A percentile compares a stretch with the other conserved stretches of the same genome.
Conservation (phyloP, 768 basidiomycete species). For the Cystobasidiopsis lactophilus region DNA sequence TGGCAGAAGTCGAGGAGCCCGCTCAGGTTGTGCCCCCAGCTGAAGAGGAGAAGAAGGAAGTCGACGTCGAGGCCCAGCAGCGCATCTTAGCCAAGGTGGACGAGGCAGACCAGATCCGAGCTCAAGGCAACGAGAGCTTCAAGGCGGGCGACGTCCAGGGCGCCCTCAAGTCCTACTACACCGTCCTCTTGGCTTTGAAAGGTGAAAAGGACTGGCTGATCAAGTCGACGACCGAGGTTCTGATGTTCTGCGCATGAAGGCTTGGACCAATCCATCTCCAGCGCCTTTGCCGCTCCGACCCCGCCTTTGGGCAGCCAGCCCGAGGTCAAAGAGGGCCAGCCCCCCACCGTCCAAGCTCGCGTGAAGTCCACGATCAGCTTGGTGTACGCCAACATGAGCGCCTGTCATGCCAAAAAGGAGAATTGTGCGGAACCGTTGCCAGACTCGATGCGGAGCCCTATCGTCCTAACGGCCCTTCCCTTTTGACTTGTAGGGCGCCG, state of each 20-base stretch:
- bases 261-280: conserved; percentile 1
- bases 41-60: too few relatives aligned
- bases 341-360: not conserved
- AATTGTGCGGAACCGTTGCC: not conserved
- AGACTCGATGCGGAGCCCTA: too few relatives aligned
- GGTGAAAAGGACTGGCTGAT: not conserved
- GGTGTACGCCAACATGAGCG: not conserved
- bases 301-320: not conserved
- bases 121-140: too few relatives aligned
- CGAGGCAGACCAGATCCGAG: too few relatives aligned
- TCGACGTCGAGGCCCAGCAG: too few relatives aligned
- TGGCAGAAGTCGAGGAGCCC: too few relatives aligned
- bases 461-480: not conserved
- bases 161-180: not conserved
- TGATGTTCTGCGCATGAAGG: not conserved
- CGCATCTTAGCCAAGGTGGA: too few relatives aligned
- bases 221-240: not conserved
- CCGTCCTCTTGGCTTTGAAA: not conserved
- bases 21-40: too few relatives aligned
- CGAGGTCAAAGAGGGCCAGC: not conserved
- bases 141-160: too few relatives aligned
- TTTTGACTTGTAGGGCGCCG: not conserved
- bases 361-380: not conserved
- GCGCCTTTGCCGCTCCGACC: not conserved
- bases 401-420: not conserved